Base-by-base conservation (phyloP, 768 basidiomycete genomes). In the Tremella yokohamensis region DNA sequence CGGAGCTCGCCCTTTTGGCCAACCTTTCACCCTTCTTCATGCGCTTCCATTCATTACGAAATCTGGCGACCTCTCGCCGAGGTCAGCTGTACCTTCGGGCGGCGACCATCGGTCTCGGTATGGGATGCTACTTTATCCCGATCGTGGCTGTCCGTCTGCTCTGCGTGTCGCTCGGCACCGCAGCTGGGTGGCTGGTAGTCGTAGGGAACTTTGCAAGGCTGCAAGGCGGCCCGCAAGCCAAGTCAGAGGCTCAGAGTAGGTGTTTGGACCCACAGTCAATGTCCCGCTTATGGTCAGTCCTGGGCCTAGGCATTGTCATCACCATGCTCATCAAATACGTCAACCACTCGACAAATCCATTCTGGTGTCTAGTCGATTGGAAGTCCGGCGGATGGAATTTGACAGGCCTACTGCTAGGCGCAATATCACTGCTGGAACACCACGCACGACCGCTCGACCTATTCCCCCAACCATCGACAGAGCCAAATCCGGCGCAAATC, bases 341-440 rank as follows among this genome's bases (percentile, higher is more conserved):
- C 13, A 89, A 90, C 67, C 82, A 88, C 68, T 84, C 85, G 0
- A 90, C 88, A 62, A 90, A 90, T 66, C 89, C 89, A 62, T 86
- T 90, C 25, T 93, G 90, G 90, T 85, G 86, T 1, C 83, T 88
- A 68, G 80, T 88, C 22, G 81, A 88, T 63, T 80, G 80, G 53
- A 77, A 81, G 24, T 84, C 84, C 0, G 85, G 84, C 15, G 85
- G 87, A 13, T 85, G 82, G 77, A 90, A 91, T 73, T 84, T 82
- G 66, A 81, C 79, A 1, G 86, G 88, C 3, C 72, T 90, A 22
- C 44, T 74, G 0, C 72, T 90, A 1, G 86, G 84, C 1, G 48
- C 82, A 9, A 70, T 85, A 8, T 83, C 88, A 0, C 75, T 87
- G 2, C 73, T 79, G 29, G 86, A 89, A 68, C 63, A 77, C 22